phyloP scores from a whole-genome alignment of 2,329 filamentous ascomycete species.

The Colletotrichum phormii region DNA sequence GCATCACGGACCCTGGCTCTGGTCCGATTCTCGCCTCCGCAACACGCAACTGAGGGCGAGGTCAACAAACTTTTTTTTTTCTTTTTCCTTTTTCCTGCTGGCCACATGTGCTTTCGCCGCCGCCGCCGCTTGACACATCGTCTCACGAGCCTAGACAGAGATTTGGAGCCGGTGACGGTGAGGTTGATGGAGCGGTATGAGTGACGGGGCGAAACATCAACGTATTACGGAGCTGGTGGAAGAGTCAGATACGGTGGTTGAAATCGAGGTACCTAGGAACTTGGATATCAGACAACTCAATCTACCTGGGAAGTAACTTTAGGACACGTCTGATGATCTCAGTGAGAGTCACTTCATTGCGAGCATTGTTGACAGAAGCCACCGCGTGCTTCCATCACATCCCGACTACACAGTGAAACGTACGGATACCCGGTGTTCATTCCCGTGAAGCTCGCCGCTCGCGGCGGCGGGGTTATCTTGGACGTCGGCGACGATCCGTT shows the following conservation, averaged over 20 bases:
- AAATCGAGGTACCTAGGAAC: background rate
- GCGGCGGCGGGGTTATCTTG: background rate
- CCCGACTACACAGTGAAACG: background rate
- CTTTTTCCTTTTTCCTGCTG: background rate
- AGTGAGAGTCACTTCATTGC: background rate
- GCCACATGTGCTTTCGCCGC: background rate
- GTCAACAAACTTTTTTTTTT: background rate
- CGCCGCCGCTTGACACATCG: too few species aligned
- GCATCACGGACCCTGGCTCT: background rate
- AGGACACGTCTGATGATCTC: background rate
- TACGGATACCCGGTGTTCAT: background rate
- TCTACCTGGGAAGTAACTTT: background rate
- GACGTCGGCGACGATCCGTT: background rate
- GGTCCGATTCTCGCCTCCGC: slow-evolving; percentile 2
- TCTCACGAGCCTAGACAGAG: background rate
- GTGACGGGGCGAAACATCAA: background rate
- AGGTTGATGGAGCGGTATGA: background rate
- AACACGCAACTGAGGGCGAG: background rate
- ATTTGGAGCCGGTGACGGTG: background rate
- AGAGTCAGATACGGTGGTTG: background rate
- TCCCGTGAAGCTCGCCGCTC: slow-evolving; percentile 7
- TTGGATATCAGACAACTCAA: background rate
- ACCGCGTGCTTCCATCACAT: background rate
- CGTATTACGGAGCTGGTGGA: background rate
- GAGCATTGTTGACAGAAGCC: background rate